Percentiles rank a stretch among this genome's conserved stretches.
Conservation (phyloP, 176 grass and related monocot species). For the Eragrostis curvula region DNA sequence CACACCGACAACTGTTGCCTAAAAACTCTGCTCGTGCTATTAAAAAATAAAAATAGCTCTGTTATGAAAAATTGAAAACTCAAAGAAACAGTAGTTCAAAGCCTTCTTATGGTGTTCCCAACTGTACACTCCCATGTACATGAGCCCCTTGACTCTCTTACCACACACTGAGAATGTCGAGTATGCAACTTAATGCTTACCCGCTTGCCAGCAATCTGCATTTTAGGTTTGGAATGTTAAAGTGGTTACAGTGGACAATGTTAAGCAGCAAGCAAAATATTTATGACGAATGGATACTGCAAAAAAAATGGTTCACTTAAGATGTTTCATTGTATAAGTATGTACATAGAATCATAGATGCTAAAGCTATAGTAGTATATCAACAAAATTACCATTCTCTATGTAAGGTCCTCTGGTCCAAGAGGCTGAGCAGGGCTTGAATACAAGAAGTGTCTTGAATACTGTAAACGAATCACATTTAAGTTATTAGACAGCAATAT, state of each 20-base stretch:
- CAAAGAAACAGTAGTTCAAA: constrained; percentile 36
- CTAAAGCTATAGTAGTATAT: not conserved
- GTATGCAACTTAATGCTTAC: constrained; percentile 84
- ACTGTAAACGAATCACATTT: constrained; percentile 50
- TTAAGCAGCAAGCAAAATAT: not conserved
- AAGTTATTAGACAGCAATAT: constrained; percentile 37
- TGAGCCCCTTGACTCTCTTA: constrained; percentile 69
- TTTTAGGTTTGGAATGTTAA: constrained; percentile 22
- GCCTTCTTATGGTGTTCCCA: constrained; percentile 55
- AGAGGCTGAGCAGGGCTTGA: constrained; percentile 86
- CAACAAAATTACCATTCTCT: constrained; percentile 76
- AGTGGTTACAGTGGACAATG: not conserved
- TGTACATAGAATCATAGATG: no score
- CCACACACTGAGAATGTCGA: constrained; percentile 62
- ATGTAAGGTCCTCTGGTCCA: constrained; percentile 90
- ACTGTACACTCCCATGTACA: constrained; percentile 74
- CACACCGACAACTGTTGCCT: constrained; percentile 1
- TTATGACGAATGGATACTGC: constrained; percentile 10
- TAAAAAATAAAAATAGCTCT: constrained; percentile 5
- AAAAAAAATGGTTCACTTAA: constrained; percentile 12
- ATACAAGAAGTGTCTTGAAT: constrained; percentile 86
- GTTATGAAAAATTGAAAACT: no score
- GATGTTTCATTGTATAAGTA: not conserved
- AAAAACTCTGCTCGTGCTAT: no score
- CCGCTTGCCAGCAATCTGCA: constrained; percentile 91